A percentile compares a stretch with the other conserved stretches of the same genome.
These are phyloP conservation scores for Noccaea bulbosa DNA, from an alignment of 345 rosid genomes.

Conservation along the genomic window DNA sequence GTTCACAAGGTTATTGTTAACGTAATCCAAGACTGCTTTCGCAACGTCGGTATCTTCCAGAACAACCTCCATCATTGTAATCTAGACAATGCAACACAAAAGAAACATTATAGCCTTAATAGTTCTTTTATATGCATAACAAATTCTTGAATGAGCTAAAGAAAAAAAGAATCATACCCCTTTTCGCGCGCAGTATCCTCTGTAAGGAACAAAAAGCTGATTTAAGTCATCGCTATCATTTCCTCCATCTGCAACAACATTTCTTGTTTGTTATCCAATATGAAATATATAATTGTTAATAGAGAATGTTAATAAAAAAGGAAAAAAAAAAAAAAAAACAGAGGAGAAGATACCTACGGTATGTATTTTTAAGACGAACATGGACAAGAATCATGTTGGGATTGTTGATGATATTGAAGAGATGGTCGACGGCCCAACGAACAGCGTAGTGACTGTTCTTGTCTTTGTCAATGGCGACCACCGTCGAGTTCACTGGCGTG, in stretches of 20 bases:
- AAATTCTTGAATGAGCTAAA: slow-evolving; percentile 10
- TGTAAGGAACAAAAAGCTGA: slow-evolving; percentile 63
- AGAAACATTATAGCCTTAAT: neutral
- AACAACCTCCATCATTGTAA: slow-evolving; percentile 59
- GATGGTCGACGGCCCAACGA: slow-evolving; percentile 90
- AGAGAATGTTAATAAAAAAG: neutral
- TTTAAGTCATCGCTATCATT: slow-evolving; percentile 50
- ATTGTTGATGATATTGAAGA: slow-evolving; percentile 42
- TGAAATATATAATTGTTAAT: neutral
- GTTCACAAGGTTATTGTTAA: slow-evolving; percentile 55
- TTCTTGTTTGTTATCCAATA: neutral
- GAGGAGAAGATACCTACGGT: slow-evolving; percentile 66
- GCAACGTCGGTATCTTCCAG: slow-evolving; percentile 66
- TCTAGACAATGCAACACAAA: slow-evolving; percentile 44
- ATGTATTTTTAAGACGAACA: slow-evolving; percentile 53
- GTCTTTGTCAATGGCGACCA: slow-evolving; percentile 79
- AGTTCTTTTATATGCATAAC: neutral
- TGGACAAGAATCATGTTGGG: slow-evolving; percentile 59
- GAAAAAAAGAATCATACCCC: slow-evolving; percentile 51
- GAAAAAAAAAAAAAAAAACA: too few species aligned
- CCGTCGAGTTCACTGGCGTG: slow-evolving; percentile 52
- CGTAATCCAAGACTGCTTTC: slow-evolving; percentile 64
- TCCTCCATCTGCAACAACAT: slow-evolving; percentile 38
- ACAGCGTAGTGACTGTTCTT: slow-evolving; percentile 82
- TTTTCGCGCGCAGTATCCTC: slow-evolving; percentile 85